A percentile compares a stretch with the other conserved stretches of the same genome.
phyloP scores from a whole-genome alignment of 495 filamentous ascomycete species.

The Staphylotrichum longicolle region DNA sequence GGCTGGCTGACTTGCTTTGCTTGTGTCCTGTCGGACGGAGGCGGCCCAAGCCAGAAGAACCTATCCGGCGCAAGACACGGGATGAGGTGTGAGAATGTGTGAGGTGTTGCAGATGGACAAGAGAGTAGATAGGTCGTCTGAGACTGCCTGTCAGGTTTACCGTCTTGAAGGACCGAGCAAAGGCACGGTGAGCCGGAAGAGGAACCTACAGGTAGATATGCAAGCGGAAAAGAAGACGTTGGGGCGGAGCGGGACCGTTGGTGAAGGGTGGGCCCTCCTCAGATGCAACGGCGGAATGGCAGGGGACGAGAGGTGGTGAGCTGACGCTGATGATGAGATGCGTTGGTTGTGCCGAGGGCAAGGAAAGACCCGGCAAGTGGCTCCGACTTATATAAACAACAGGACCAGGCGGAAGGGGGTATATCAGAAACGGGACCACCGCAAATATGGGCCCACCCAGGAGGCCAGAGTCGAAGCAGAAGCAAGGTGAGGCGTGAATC shows the following conservation, averaged over 20 bases:
- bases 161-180: background rate
- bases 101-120: background rate
- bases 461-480: slow-evolving; percentile 15
- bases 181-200: background rate
- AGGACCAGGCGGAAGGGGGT: slow-evolving; percentile 17
- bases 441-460: slow-evolving; percentile 19
- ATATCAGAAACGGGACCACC: slow-evolving; percentile 19
- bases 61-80: background rate
- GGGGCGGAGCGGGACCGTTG: slow-evolving; percentile 8
- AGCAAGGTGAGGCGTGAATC: slow-evolving; percentile 18
- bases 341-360: slow-evolving; percentile 10
- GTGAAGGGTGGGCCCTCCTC: slow-evolving; percentile 15
- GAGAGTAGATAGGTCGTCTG: background rate
- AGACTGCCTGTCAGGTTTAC: background rate
- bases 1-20: slow-evolving; percentile 6
- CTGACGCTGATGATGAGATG: slow-evolving; percentile 16
- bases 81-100: background rate
- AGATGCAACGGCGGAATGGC: slow-evolving; percentile 26
- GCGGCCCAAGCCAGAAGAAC: background rate
- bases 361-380: slow-evolving; percentile 16
- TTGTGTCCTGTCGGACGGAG: too few species aligned
- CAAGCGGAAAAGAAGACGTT: slow-evolving; percentile 3
- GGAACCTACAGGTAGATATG: slow-evolving; percentile 17
- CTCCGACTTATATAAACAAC: slow-evolving; percentile 27
- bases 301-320: slow-evolving; percentile 15